These are phyloP conservation scores for Mortierella sp. DNA, from an alignment of 371 early-diverging fungal genomes.

Conservation along the genomic window DNA sequence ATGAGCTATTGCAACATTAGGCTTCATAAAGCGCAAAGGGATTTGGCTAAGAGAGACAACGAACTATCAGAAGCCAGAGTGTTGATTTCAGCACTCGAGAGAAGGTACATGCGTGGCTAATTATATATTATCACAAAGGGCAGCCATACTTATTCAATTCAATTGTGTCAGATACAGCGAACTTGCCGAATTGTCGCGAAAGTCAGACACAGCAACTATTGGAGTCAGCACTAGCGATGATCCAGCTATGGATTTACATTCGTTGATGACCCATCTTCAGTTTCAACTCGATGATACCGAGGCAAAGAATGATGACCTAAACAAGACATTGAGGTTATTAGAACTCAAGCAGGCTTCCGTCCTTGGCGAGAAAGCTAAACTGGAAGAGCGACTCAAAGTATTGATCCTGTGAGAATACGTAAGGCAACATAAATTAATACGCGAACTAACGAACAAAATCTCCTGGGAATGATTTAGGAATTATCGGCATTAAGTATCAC, in stretches of 20 bases:
- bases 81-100: neutral
- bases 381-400: neutral
- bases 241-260: neutral
- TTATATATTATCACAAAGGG: neutral
- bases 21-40: neutral
- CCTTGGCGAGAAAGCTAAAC: neutral
- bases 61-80: neutral
- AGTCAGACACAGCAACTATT: neutral
- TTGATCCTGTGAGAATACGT: neutral
- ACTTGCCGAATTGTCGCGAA: neutral
- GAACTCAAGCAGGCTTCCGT: neutral
- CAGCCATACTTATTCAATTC: neutral
- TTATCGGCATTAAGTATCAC: neutral
- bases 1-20: neutral
- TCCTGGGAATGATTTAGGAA: neutral
- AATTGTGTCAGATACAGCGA: neutral
- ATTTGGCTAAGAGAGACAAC: neutral
- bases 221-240: neutral
- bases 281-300: neutral
- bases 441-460: neutral
- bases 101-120: neutral
- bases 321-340: neutral
- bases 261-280: conserved; percentile 1
- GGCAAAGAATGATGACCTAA: neutral
- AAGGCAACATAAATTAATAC: neutral